These are phyloP conservation scores for Fusarium sp. DNA, from an alignment of 2,329 filamentous ascomycete genomes.

Conservation along the genomic window DNA sequence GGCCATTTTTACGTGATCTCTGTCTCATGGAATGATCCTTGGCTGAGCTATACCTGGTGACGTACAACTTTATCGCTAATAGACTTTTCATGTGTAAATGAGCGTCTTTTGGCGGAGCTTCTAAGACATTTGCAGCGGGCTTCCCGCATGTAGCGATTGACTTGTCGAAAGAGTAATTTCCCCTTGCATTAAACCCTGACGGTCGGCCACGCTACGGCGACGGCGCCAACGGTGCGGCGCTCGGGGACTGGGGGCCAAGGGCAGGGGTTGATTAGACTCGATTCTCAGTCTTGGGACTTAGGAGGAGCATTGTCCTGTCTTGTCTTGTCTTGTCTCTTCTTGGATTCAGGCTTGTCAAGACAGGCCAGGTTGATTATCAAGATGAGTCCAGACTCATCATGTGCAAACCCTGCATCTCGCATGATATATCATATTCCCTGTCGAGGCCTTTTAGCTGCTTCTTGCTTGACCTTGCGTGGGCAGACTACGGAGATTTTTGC, in stretches of 20 bases:
- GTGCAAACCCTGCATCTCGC: background rate
- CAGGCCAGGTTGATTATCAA: background rate
- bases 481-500: conserved; percentile 9
- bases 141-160: conserved; percentile 2
- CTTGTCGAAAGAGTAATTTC: conserved; percentile 29
- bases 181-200: conserved; percentile 43
- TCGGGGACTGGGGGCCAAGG: conserved; percentile 12
- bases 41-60: background rate
- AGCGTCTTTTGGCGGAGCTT: background rate
- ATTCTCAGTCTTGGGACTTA: conserved; percentile 12
- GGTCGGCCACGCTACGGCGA: conserved; percentile 33
- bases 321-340: conserved; percentile 1
- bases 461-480: background rate
- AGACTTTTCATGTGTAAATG: background rate
- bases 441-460: background rate
- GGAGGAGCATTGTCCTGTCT: background rate
- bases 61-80: background rate
- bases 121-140: conserved; percentile 8
- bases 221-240: conserved; percentile 43
- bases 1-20: background rate
- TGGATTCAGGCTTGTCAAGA: background rate
- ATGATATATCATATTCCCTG: background rate
- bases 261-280: conserved; percentile 11
- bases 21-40: background rate
- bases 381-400: conserved; percentile 4